Conservation (phyloP, 1,284 basidiomycete species). For the Exobasidium rhododendri region DNA sequence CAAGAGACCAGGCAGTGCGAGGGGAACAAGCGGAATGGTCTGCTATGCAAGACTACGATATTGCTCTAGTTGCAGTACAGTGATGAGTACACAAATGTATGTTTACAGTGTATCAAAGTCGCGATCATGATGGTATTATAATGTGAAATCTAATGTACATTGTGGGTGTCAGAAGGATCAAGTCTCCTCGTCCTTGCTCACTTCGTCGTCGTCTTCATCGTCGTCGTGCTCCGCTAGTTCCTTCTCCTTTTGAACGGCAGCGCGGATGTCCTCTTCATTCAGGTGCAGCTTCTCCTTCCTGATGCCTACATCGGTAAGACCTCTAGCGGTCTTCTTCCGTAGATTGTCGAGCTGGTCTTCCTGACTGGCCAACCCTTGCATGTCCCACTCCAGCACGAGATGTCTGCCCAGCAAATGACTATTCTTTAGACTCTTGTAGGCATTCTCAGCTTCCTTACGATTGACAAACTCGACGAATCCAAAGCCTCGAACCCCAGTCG, state of each 20-base stretch:
- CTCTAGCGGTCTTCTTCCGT: constrained; percentile 23
- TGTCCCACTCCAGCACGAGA: constrained; percentile 87
- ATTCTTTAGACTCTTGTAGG: constrained; percentile 64
- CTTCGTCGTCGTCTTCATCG: constrained; percentile 23
- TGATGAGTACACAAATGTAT: no score
- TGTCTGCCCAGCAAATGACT: constrained; percentile 94
- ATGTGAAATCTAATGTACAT: no score
- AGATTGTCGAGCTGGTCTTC: constrained; percentile 23
- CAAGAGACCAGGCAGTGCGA: neutral
- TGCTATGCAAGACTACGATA: neutral
- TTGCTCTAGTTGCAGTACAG: neutral
- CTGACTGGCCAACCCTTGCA: constrained; percentile 49
- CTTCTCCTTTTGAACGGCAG: constrained; percentile 25
- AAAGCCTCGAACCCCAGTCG: constrained; percentile 69
- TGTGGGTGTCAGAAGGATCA: no score
- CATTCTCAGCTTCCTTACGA: constrained; percentile 42
- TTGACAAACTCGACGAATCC: constrained; percentile 75
- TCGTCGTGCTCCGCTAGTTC: constrained; percentile 21
- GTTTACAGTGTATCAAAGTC: no score
- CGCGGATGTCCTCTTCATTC: constrained; percentile 27
- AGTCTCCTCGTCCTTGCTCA: neutral
- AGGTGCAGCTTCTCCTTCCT: constrained; percentile 30
- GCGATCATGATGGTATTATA: no score
- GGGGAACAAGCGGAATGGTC: neutral
- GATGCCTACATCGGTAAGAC: constrained; percentile 3